Conservation (phyloP, 768 basidiomycete genomes). For the Amanita pallidorosea region DNA sequence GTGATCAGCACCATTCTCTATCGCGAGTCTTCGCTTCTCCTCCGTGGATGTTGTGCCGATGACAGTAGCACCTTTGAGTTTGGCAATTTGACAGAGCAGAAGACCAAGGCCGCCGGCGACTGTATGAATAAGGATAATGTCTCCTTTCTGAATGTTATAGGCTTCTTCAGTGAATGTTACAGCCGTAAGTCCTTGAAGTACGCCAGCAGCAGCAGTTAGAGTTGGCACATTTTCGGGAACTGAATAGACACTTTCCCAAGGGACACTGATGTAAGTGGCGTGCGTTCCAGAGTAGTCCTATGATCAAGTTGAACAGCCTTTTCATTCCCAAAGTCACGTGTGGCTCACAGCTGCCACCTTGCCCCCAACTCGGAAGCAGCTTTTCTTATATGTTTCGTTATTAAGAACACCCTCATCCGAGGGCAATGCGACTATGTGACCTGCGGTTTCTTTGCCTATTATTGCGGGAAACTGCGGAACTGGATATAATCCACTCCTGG, state of each 20-base stretch:
- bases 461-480: constrained; percentile 46
- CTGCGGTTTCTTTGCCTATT: constrained; percentile 73
- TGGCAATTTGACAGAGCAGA: constrained; percentile 57
- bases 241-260: constrained; percentile 51
- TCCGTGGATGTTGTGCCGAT: constrained; percentile 87
- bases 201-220: constrained; percentile 51
- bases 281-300: constrained; percentile 38
- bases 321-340: background rate
- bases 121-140: constrained; percentile 79
- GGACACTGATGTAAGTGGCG: constrained; percentile 62
- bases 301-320: background rate
- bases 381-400: constrained; percentile 51
- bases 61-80: constrained; percentile 70
- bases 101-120: constrained; percentile 85
- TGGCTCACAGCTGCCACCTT: constrained; percentile 60
- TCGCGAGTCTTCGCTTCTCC: constrained; percentile 78
- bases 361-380: constrained; percentile 57
- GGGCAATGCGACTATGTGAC: constrained; percentile 66
- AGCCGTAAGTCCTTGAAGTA: constrained; percentile 73
- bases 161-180: constrained; percentile 74
- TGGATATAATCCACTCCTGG: constrained; percentile 56
- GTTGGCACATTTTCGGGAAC: constrained; percentile 55
- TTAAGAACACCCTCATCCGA: constrained; percentile 49
- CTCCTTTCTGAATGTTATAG: constrained; percentile 71
- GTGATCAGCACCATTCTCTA: constrained; percentile 71